Percentiles rank a stretch among this genome's conserved stretches.
phyloP scores from a whole-genome alignment of 768 basidiomycete genomes.

The Boletus eberwhitei region DNA sequence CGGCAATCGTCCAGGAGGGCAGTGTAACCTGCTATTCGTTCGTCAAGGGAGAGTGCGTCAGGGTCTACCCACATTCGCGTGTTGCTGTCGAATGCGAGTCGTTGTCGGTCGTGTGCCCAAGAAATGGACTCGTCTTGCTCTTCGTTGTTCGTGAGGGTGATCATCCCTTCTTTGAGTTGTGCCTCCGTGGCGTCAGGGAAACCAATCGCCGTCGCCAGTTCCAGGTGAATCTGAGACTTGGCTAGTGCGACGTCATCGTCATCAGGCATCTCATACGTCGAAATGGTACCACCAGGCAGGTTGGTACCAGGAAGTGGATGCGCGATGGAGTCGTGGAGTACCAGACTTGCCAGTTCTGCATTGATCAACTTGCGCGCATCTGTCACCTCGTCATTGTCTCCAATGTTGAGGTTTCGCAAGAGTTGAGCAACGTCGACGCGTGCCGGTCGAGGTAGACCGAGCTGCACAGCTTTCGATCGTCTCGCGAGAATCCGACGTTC shows the following conservation, averaged over 20 bases:
- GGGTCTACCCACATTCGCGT: conserved; percentile 67
- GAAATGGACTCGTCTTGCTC: conserved; percentile 56
- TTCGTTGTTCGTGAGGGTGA: conserved; percentile 60
- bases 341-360: conserved; percentile 69
- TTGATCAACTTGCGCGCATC: conserved; percentile 66
- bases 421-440: conserved; percentile 72
- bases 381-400: conserved; percentile 44
- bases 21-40: conserved; percentile 62
- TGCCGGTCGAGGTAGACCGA: conserved; percentile 79
- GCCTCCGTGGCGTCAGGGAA: conserved; percentile 80
- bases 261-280: conserved; percentile 67
- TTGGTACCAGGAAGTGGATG: conserved; percentile 88
- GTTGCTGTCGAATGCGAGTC: conserved; percentile 59
- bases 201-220: conserved; percentile 77
- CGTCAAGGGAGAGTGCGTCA: conserved; percentile 50
- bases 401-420: conserved; percentile 53
- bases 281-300: conserved; percentile 66
- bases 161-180: conserved; percentile 75
- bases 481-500: conserved; percentile 77
- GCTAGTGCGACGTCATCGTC: conserved; percentile 75
- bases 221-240: conserved; percentile 66
- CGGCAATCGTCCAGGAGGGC: conserved; percentile 59
- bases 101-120: conserved; percentile 67
- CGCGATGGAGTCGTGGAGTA: conserved; percentile 84
- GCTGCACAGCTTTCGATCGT: conserved; percentile 77